phyloP scores from a whole-genome alignment of 2,329 filamentous ascomycete species.

The Sclerotinia glacialis region DNA sequence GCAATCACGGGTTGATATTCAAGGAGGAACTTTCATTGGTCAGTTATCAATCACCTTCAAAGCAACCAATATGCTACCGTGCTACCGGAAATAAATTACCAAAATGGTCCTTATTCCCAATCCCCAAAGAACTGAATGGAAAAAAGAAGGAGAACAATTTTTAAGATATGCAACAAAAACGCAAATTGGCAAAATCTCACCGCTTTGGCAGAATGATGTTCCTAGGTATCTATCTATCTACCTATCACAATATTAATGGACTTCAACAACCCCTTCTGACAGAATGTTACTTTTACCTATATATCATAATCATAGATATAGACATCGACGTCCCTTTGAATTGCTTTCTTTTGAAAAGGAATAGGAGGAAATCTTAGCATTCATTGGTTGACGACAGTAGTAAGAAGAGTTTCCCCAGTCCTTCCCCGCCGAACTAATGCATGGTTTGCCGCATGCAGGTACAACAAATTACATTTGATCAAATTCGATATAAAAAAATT shows the following conservation, averaged over 20 bases:
- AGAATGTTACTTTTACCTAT: too few species aligned
- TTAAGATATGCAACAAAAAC: background rate
- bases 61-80: background rate
- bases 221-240: too few species aligned
- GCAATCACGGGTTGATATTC: too few species aligned
- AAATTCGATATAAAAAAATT: background rate
- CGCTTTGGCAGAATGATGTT: background rate
- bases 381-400: background rate
- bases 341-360: background rate
- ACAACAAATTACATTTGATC: background rate
- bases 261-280: background rate
- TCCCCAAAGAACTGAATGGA: background rate
- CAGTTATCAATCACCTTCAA: background rate
- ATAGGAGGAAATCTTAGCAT: background rate
- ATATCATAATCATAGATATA: too few species aligned
- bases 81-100: background rate
- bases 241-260: background rate
- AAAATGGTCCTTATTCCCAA: background rate
- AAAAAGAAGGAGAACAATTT: background rate
- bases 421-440: background rate
- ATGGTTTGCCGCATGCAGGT: background rate
- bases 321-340: background rate
- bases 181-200: background rate
- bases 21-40: background rate
- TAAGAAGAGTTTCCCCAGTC: background rate